These are phyloP conservation scores for Nicotiana otophora DNA, from an alignment of 257 asterid genomes.

Conservation along the genomic window DNA sequence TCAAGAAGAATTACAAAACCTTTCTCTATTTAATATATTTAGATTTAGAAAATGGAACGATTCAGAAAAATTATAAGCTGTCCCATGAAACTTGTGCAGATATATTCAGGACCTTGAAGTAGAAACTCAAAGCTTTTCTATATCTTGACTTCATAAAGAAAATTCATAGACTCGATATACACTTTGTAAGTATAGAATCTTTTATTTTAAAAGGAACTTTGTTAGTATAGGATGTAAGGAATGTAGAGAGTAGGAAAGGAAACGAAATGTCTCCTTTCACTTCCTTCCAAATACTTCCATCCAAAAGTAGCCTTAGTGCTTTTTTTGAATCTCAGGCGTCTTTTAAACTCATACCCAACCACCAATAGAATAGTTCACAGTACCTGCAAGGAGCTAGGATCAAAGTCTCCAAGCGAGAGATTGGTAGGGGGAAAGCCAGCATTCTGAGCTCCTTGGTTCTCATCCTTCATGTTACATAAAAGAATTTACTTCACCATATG, in stretches of 20 bases:
- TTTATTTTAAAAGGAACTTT: no score
- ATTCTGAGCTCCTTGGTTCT: slow-evolving; percentile 42
- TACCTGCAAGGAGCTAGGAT: slow-evolving; percentile 74
- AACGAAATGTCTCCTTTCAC: not conserved
- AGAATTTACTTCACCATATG: not conserved
- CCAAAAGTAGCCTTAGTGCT: not conserved
- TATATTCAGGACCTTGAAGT: not conserved
- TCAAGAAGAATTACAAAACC: not conserved
- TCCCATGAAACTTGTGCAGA: not conserved
- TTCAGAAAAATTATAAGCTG: not conserved
- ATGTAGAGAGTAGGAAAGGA: not conserved
- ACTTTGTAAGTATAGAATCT: not conserved
- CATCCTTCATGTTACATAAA: slow-evolving; percentile 36
- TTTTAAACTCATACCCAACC: not conserved
- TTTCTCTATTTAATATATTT: not conserved
- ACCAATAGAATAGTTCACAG: not conserved
- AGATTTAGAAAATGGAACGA: not conserved
- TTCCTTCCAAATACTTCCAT: not conserved
- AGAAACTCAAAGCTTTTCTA: not conserved
- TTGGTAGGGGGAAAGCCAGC: slow-evolving; percentile 44
- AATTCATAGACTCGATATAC: not conserved
- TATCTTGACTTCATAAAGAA: not conserved
- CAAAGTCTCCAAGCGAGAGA: slow-evolving; percentile 52
- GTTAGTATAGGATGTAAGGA: not conserved
- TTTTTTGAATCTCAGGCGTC: not conserved